Evolutionary conservation across 1,139 yeast species (phyloP), one percentile per base, ranked within the genome.

Genomic region (Taiozyma sp.): DNA sequence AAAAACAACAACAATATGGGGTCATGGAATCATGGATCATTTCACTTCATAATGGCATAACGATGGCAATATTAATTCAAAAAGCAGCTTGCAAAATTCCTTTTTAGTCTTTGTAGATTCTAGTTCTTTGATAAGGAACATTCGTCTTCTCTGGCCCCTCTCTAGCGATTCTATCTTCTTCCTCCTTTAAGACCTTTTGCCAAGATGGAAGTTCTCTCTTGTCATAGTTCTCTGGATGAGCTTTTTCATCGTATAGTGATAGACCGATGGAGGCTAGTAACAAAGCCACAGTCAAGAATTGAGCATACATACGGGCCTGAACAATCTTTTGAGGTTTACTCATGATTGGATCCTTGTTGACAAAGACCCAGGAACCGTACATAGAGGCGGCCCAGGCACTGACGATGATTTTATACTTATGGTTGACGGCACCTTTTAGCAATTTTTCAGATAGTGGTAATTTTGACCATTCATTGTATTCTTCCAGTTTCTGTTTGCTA

Each of bases 261-360:
- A 86, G 72, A 46, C 83, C 80, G 59, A 86, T 75, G 4, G 91
- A 80, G 39, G 82, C 84, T 57, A 87, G 70, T 59, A 86, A 72
- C 55, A 87, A 72, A 10, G 79, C 75, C 52, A 85, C 85, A 2
- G 92, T 83, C 53, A 88, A 72, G 56, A 87, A 91, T 70, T 90
- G 97, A 9, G 97, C 97, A 67, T 89, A 89, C 84, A 90, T 90
- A 79, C 97, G 85, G 30, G 97, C 96, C 68, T 88, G 96, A 32
- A 89, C 96, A 41, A 89, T 81, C 70, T 90, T 91, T 71, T 91
- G 97, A 6, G 96, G 74, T 53, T 79, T 80, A 51, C 91, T 80
- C 84, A 90, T 78, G 68, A 83, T 76, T 60, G 83, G 85, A 69
- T 90, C 96, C 61, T 78, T 80, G 73, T 88, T 85, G 48, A 89